These are phyloP conservation scores for Mariannaea sp. DNA, from an alignment of 2,329 filamentous ascomycete species.

Conservation along the genomic window DNA sequence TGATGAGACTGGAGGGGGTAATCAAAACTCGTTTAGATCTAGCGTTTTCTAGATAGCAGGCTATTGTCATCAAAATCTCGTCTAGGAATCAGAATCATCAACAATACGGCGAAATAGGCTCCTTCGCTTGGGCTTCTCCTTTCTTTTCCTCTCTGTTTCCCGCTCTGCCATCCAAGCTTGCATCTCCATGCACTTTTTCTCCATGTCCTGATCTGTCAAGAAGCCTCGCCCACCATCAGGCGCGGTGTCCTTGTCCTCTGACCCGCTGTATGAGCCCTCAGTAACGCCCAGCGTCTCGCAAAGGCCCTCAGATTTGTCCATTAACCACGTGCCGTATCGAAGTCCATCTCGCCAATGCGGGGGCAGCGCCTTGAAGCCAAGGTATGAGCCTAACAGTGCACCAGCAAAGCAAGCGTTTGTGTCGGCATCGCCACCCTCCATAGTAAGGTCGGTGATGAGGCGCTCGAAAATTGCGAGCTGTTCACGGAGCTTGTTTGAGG, in stretches of 20 bases:
- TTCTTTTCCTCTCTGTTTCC: constrained; percentile 36
- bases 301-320: constrained; percentile 49
- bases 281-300: constrained; percentile 46
- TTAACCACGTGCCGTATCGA: constrained; percentile 50
- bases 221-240: constrained; percentile 49
- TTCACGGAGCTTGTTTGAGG: constrained; percentile 21
- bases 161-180: constrained; percentile 41
- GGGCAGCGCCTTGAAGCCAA: constrained; percentile 53
- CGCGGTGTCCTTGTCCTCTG: constrained; percentile 47
- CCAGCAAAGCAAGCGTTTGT: constrained; percentile 60
- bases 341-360: constrained; percentile 56
- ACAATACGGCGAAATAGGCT: too few relatives aligned
- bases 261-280: constrained; percentile 41
- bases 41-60: too few relatives aligned
- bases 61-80: too few relatives aligned
- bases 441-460: constrained; percentile 53
- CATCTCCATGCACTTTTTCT: constrained; percentile 41
- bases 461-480: constrained; percentile 48
- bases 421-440: constrained; percentile 59
- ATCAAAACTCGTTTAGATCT: too few relatives aligned
- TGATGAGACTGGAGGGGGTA: too few relatives aligned
- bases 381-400: constrained; percentile 52
- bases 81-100: too few relatives aligned
- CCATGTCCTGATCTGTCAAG: constrained; percentile 45
- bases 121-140: constrained; percentile 27